Evolutionary conservation across 306 rosid species (phyloP), one percentile per base, ranked within the genome.

Genomic region (Cicer chorassanicum): DNA sequence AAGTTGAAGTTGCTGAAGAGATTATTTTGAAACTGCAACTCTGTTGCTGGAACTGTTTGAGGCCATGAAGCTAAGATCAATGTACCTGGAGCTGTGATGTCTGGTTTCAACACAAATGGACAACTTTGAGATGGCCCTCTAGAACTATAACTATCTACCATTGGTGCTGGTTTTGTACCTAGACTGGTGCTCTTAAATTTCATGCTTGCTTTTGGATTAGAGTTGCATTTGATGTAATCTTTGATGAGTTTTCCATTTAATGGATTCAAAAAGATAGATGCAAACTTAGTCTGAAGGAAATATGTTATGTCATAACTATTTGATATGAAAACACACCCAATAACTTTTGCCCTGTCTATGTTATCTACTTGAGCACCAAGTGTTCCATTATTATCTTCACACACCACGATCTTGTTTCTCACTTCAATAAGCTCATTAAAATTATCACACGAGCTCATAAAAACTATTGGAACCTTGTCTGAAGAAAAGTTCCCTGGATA

Each of bases 61-160:
- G 98, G 97, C 98, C 98, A 93, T 51, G 96, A 82, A 8, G 98
- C 98, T 69, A 93, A 71, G 70, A 91, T 42, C 39, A 66, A 72
- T 8, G 92, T 63, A 9, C 98, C 98, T 0, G 97, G 98, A 48
- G 96, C 98, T 44, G 78, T 41, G 36, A 93, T 72, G 59, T 93
- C 98, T 0, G 97, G 97, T 77, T 93, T 93, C 73, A 91, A 68
- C 51, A 90, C 86, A 51, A 55, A 76, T 9, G 96, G 93, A 65
- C 87, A 89, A 70, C 89, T 87, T 6, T 19, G 74, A 8, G 98
- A 89, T 61, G 97, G 98, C 5, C 97, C 97, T 81, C 93, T 76
- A 0, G 97, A 89, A 45, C 93, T 91, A 76, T 89, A 93, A 50
- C 39, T 43, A 50, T 89, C 91, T 24, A 84, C 88, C 44, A 24